Conservation (phyloP, 2,329 filamentous ascomycete species). For the Diaporthe sp. region DNA sequence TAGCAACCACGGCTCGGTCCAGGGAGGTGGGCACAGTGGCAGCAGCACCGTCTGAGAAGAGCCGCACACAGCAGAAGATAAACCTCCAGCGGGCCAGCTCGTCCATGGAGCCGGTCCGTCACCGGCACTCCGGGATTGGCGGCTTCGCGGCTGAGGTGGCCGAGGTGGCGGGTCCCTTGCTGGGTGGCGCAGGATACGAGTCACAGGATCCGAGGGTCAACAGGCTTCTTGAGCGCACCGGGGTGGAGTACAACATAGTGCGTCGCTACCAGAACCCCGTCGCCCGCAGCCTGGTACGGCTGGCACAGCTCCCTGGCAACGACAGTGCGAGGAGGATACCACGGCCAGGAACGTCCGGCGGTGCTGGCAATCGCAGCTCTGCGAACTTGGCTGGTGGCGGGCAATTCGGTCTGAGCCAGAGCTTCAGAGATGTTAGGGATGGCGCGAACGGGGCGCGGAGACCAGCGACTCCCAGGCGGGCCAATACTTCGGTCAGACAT, state of each 20-base stretch:
- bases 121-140: constrained; percentile 54
- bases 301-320: constrained; percentile 66
- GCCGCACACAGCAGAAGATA: constrained; percentile 81
- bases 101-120: constrained; percentile 75
- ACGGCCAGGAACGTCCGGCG: constrained; percentile 51
- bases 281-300: constrained; percentile 70
- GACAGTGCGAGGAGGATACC: constrained; percentile 66
- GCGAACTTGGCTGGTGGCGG: constrained; percentile 49
- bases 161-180: constrained; percentile 61
- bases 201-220: constrained; percentile 74
- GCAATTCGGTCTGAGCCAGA: constrained; percentile 57
- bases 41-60: constrained; percentile 67
- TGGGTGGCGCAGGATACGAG: constrained; percentile 70
- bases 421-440: constrained; percentile 47
- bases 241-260: constrained; percentile 81
- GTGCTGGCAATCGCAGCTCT: constrained; percentile 44
- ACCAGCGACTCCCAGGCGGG: constrained; percentile 39
- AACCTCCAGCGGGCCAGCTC: constrained; percentile 82
- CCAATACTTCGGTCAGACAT: constrained; percentile 40
- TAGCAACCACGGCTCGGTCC: constrained; percentile 41
- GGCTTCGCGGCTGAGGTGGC: constrained; percentile 52
- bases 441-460: constrained; percentile 22
- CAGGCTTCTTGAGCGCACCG: constrained; percentile 77
- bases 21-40: constrained; percentile 55
- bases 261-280: constrained; percentile 80